Evolutionary conservation across 2,329 filamentous ascomycete genomes (phyloP), one percentile per base, ranked within the genome.

Genomic region (Neocucurbitaria cava): DNA sequence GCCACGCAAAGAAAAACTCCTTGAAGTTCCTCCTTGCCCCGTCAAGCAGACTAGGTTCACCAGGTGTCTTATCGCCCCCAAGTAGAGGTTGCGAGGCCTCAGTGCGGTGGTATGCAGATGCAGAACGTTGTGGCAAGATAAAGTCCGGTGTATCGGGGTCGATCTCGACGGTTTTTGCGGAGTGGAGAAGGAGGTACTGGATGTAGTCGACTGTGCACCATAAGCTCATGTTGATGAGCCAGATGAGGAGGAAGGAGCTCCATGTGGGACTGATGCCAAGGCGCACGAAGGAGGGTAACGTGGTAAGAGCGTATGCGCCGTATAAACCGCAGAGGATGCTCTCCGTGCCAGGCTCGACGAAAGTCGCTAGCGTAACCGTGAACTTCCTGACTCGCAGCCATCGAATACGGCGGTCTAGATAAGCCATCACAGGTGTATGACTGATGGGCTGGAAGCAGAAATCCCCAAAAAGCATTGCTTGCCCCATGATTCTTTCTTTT

Each of bases 381-480:
- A 92, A 98, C 75, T 99, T 99, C 41, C 95, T 84, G 1, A 96
- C 96, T 5, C 95, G 86, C 21, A 98, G 81, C 95, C 95, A 99
- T 46, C 95, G 85, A 3, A 93, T 88, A 21, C 95, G 85, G 11
- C 95, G 87, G 5, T 88, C 89, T 41, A 91, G 83, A 71, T 96
- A 98, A 24, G 90, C 88, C 3, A 74, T 71, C 1, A 96, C 82
- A 2, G 89, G 88, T 85, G 96, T 96, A 62, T 86, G 85, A 3
- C 88, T 87, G 77, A 96, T 90, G 33, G 96, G 96, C 72, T 99
- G 95, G 52, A 98, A 86, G 23, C 90, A 94, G 3, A 96, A 80
- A 70, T 98, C 93, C 4, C 92, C 92, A 70, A 89, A 89, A 1
- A 93, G 87, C 52, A 98, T 82, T 5, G 95, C 67, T 96, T 96